Conservation (phyloP, 345 rosid species). For the Eucalyptus albens region DNA sequence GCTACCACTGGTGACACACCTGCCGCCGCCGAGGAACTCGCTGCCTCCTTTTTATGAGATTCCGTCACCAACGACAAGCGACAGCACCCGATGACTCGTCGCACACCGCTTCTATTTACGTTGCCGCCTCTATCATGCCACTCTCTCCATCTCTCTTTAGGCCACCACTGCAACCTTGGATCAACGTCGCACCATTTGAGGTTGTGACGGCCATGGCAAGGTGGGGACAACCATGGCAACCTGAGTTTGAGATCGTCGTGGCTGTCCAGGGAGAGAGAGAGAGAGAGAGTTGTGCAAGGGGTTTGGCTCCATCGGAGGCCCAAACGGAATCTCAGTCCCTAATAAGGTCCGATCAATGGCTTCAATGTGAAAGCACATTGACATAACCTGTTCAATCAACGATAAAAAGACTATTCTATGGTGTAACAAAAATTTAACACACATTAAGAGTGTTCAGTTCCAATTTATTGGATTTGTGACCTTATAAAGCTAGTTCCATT, state of each 20-base stretch:
- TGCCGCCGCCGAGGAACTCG: background rate
- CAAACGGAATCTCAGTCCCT: background rate
- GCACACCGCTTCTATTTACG: background rate
- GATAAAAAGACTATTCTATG: background rate
- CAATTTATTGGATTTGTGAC: background rate
- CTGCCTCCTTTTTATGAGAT: background rate
- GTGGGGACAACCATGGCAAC: background rate
- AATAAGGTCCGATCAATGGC: background rate
- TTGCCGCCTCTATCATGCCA: background rate
- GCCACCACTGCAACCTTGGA: background rate
- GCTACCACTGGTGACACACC: background rate
- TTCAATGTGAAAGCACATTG: background rate
- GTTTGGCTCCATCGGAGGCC: background rate
- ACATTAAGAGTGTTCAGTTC: background rate
- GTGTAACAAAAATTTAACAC: background rate
- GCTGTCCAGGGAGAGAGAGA: background rate
- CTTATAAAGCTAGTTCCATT: background rate
- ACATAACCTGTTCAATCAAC: background rate
- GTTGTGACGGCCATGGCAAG: background rate
- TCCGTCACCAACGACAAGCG: background rate
- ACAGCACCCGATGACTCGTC: background rate
- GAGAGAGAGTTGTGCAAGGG: background rate
- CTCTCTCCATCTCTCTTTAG: background rate
- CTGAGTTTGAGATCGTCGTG: background rate
- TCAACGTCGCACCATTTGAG: background rate